These are phyloP conservation scores for Kodamaea laetipori DNA, from an alignment of 805 yeast genomes.

Conservation along the genomic window DNA sequence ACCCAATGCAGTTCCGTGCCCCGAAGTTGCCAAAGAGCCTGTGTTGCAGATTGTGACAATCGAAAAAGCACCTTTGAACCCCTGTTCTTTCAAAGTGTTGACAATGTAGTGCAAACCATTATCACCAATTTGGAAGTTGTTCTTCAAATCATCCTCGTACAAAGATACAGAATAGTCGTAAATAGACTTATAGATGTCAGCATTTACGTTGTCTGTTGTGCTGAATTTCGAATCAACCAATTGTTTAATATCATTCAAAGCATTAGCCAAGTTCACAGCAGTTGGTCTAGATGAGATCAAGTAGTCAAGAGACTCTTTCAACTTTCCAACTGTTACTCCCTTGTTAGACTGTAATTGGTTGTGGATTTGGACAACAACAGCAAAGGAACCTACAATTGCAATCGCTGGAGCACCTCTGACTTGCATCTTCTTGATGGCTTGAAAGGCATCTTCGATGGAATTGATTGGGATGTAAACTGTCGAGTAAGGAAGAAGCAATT, in stretches of 20 bases:
- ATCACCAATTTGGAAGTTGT: slow-evolving; percentile 76
- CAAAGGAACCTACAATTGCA: slow-evolving; percentile 88
- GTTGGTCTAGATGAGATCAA: slow-evolving; percentile 86
- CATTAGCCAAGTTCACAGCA: slow-evolving; percentile 88
- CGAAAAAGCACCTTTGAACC: slow-evolving; percentile 66
- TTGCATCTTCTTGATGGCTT: slow-evolving; percentile 86
- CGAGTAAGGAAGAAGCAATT: slow-evolving; percentile 77
- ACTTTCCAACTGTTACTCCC: slow-evolving; percentile 29
- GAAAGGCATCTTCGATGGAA: slow-evolving; percentile 72
- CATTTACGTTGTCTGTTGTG: slow-evolving; percentile 21
- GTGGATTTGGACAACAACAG: slow-evolving; percentile 73
- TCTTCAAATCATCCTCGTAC: slow-evolving; percentile 74
- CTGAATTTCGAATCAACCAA: slow-evolving; percentile 18
- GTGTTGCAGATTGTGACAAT: slow-evolving; percentile 94
- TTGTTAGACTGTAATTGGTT: slow-evolving; percentile 24
- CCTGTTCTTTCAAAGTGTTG: slow-evolving; percentile 45
- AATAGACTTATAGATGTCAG: slow-evolving; percentile 33
- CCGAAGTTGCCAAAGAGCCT: slow-evolving; percentile 95
- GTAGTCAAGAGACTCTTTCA: slow-evolving; percentile 57
- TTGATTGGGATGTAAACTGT: slow-evolving; percentile 65
- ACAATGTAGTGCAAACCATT: slow-evolving; percentile 75
- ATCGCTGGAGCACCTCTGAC: slow-evolving; percentile 99
- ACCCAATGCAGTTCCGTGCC: slow-evolving; percentile 96
- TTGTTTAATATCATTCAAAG: slow-evolving; percentile 54
- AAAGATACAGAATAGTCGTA: slow-evolving; percentile 52